phyloP scores from a whole-genome alignment of 345 rosid genomes.

The Aegle marmelos region DNA sequence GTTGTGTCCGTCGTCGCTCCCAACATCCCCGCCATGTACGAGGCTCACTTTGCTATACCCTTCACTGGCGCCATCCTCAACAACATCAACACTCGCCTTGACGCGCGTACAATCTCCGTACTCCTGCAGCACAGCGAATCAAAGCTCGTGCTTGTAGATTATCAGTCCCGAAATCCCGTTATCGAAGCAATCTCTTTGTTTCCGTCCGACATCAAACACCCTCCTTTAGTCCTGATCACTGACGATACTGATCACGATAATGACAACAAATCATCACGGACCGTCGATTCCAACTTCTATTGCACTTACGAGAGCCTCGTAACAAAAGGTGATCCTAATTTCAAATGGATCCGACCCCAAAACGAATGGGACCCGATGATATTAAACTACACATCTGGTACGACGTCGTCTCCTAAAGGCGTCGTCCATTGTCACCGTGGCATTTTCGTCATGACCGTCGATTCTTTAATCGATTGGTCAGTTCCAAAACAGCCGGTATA shows the following conservation, averaged over 20 bases:
- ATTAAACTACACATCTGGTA: slow-evolving; percentile 82
- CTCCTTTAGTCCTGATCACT: slow-evolving; percentile 46
- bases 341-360: slow-evolving; percentile 49
- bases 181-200: slow-evolving; percentile 50
- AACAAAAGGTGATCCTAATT: slow-evolving; percentile 45
- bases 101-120: slow-evolving; percentile 60
- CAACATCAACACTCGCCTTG: slow-evolving; percentile 84
- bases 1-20: slow-evolving; percentile 75
- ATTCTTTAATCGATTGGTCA: slow-evolving; percentile 53
- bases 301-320: slow-evolving; percentile 52
- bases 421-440: slow-evolving; percentile 85
- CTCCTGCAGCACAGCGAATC: slow-evolving; percentile 68
- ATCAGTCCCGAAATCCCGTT: slow-evolving; percentile 34
- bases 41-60: slow-evolving; percentile 87
- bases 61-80: slow-evolving; percentile 79
- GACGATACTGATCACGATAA: slow-evolving; percentile 26
- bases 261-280: slow-evolving; percentile 4
- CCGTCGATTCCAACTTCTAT: slow-evolving; percentile 19
- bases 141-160: slow-evolving; percentile 66
- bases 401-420: slow-evolving; percentile 86
- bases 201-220: slow-evolving; percentile 28
- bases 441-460: slow-evolving; percentile 42
- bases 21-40: slow-evolving; percentile 77
- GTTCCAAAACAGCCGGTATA: slow-evolving; percentile 66
- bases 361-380: slow-evolving; percentile 70